Conservation (phyloP, 805 yeast genomes). For the Schwanniomyces vanrijiae region DNA sequence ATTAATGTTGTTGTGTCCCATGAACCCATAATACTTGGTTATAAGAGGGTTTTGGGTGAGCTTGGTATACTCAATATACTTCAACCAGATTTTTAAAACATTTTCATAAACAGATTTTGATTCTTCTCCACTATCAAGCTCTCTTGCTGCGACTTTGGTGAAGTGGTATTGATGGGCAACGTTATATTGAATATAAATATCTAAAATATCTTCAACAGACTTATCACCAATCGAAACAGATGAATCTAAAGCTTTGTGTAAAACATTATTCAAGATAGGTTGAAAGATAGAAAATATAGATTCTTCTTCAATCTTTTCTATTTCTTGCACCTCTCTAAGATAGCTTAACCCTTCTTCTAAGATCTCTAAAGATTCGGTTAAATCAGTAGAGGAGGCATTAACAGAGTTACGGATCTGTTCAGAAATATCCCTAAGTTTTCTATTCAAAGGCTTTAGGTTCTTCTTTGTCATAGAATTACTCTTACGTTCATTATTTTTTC, state of each 20-base stretch:
- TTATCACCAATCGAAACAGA: constrained; percentile 10
- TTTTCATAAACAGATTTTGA: constrained; percentile 15
- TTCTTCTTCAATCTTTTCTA: constrained; percentile 29
- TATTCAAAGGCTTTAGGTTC: constrained; percentile 15
- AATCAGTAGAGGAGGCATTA: constrained; percentile 13
- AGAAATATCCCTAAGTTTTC: constrained; percentile 34
- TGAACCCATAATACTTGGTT: constrained; percentile 4
- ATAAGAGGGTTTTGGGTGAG: constrained; percentile 5
- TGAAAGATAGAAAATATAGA: constrained; percentile 26
- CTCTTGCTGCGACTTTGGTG: constrained; percentile 17
- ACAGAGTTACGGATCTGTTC: constrained; percentile 29
- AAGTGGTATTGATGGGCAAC: constrained; percentile 38
- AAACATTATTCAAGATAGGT: constrained; percentile 21
- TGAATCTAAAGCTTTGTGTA: constrained; percentile 16
- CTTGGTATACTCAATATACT: constrained; percentile 25
- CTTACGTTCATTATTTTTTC: not conserved
- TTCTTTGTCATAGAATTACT: not conserved
- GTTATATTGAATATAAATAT: constrained; percentile 24
- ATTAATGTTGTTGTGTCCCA: constrained; percentile 6
- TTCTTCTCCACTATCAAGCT: constrained; percentile 14
- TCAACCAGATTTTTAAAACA: constrained; percentile 35
- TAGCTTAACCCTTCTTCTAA: constrained; percentile 42
- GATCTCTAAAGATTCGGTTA: constrained; percentile 33
- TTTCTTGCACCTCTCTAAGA: constrained; percentile 35
- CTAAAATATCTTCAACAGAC: constrained; percentile 21